Evolutionary conservation across 306 rosid species (phyloP).

Genomic region (Sechiopsis laciniata): DNA sequence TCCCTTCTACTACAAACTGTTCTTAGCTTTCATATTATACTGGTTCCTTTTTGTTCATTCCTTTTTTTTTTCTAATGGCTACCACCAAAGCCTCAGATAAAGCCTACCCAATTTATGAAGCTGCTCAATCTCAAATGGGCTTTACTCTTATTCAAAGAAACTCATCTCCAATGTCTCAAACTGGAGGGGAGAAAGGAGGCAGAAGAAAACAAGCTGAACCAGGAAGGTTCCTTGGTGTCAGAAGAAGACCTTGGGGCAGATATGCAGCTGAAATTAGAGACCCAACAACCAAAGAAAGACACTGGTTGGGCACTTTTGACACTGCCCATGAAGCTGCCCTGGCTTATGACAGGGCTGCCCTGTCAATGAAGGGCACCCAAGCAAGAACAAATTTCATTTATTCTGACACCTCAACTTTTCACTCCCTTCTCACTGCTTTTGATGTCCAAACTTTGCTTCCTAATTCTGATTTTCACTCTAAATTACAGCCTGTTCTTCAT

Average conservation of each 20-base stretch:
- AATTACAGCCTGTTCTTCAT: slow-evolving; percentile 9
- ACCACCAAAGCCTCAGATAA: slow-evolving; percentile 57
- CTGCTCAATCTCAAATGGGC: slow-evolving; percentile 46
- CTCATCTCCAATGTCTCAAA: slow-evolving; percentile 39
- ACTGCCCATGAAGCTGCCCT: slow-evolving; percentile 99
- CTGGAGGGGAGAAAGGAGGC: slow-evolving; percentile 63
- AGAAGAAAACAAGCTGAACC: slow-evolving; percentile 84
- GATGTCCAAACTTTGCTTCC: slow-evolving; percentile 36
- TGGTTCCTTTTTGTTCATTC: background rate
- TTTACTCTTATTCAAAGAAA: slow-evolving; percentile 56
- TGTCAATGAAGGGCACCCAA: slow-evolving; percentile 92
- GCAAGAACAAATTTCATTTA: slow-evolving; percentile 93
- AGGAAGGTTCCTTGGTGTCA: slow-evolving; percentile 86
- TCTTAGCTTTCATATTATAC: no score
- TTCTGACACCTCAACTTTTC: slow-evolving; percentile 59
- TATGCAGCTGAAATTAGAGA: slow-evolving; percentile 98
- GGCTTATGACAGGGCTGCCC: slow-evolving; percentile 99
- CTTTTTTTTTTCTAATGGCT: slow-evolving; percentile 44
- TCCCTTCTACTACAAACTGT: no score
- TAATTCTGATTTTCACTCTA: slow-evolving; percentile 12
- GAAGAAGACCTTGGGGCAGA: slow-evolving; percentile 96
- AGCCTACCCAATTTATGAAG: slow-evolving; percentile 34
- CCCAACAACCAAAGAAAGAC: slow-evolving; percentile 94
- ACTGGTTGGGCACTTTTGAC: slow-evolving; percentile 98
- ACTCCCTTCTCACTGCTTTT: slow-evolving; percentile 52